phyloP scores from a whole-genome alignment of 2,329 filamentous ascomycete species.

The Plenodomus biglobosus region DNA sequence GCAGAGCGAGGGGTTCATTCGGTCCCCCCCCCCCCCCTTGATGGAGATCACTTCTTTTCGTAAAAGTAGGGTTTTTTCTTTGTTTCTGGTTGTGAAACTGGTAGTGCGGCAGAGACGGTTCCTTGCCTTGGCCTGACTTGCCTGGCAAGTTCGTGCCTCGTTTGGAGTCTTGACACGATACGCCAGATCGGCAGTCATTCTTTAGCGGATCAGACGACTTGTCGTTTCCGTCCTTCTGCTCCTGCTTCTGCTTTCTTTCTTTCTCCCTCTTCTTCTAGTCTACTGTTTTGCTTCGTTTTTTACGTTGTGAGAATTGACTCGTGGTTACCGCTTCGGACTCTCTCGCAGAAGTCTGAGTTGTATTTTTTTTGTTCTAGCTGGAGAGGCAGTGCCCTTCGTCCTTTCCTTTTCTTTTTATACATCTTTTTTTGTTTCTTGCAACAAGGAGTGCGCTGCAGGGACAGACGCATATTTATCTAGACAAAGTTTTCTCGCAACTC shows the following conservation, averaged over 20 bases:
- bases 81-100: slow-evolving; percentile 33
- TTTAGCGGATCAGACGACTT: too few species aligned
- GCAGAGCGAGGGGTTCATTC: too few species aligned
- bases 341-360: not conserved
- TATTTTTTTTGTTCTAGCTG: too few species aligned
- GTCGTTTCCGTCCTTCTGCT: too few species aligned
- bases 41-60: too few species aligned
- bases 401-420: slow-evolving; percentile 4
- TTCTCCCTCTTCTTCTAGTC: slow-evolving; percentile 1
- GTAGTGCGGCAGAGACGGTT: slow-evolving; percentile 21
- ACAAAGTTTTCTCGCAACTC: too few species aligned
- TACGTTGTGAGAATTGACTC: not conserved
- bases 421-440: slow-evolving; percentile 2
- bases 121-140: too few species aligned
- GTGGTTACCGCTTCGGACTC: not conserved
- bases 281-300: slow-evolving; percentile 4
- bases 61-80: slow-evolving; percentile 9
- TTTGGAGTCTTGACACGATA: too few species aligned
- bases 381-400: slow-evolving; percentile 1
- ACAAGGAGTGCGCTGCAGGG: slow-evolving; percentile 16
- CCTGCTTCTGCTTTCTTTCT: too few species aligned
- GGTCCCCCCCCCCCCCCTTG: too few species aligned
- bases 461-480: slow-evolving; percentile 4
- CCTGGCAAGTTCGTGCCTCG: too few species aligned
- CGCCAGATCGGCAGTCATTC: too few species aligned